Evolutionary conservation across 169 alveolate genomes (phyloP), one percentile per base, ranked within the genome.

Genomic region (Haemoproteus tartakovskyi): DNA sequence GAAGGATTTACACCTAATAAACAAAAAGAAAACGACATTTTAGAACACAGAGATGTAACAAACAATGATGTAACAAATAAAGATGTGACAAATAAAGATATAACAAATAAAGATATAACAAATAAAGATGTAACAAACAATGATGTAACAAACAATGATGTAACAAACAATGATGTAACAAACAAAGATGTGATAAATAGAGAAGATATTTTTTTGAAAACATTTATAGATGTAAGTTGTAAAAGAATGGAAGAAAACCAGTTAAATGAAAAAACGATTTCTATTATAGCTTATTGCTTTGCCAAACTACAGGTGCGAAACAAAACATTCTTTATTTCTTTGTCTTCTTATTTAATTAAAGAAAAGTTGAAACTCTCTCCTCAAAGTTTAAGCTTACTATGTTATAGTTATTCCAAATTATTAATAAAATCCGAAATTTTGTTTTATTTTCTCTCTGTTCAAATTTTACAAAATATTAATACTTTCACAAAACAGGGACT

Each of bases 331-430:
- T 67, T 67, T 59, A 60, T 67, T 40, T 38, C 33, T 6, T 59
- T 67, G 14, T 67, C 82, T 40, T 67, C 82, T 21, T 54, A 67
- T 60, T 40, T 67, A 46, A 67, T 67, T 33, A 67, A 67, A 30
- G 61, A 67, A 18, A 67, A 67, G 43, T 54, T 67, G 16, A 22
- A n/a, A 3, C 56, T 67, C 51, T 67, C 82, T 12, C 38, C 82
- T n/a, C 82, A 67, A 67, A 67, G 82, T 41, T 67, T 67, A 54
- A 67, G 82, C 27, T 45, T 67, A 52, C 22, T 67, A 29, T 67
- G 82, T 19, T 67, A 67, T 22, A 52, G 74, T 8, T 67, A 52
- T 33, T 67, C 82, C 16, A 67, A 67, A 59, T 59, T 67, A 36
- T 24, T 26, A 52, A 67, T 67, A 27, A 67, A 67, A 40, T 67